These are phyloP conservation scores for Penicillium sp. DNA, from an alignment of 2,329 filamentous ascomycete species.

Conservation along the genomic window DNA sequence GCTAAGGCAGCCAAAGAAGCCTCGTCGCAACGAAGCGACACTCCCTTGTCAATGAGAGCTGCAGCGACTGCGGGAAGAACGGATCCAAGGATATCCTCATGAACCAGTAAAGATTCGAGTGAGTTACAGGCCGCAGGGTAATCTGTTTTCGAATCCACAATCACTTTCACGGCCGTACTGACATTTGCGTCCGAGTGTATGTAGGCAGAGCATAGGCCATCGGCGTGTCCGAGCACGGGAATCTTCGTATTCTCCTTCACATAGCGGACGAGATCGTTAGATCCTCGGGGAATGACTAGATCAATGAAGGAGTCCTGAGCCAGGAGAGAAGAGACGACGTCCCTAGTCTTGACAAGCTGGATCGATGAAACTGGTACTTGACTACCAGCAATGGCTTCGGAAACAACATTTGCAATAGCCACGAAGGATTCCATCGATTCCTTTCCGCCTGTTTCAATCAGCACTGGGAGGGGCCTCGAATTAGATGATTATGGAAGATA, in stretches of 20 bases:
- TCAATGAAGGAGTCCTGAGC: constrained; percentile 85
- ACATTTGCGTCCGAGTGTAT: constrained; percentile 75
- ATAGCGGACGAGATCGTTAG: constrained; percentile 84
- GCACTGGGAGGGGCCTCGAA: background rate
- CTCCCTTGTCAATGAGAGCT: constrained; percentile 72
- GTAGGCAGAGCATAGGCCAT: constrained; percentile 87
- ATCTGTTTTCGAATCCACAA: constrained; percentile 88
- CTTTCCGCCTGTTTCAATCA: constrained; percentile 66
- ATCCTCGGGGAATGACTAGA: constrained; percentile 88
- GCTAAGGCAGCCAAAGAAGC: constrained; percentile 64
- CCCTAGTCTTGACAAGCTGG: constrained; percentile 89
- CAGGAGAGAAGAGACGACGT: constrained; percentile 85
- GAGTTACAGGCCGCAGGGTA: constrained; percentile 96
- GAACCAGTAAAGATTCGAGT: constrained; percentile 85
- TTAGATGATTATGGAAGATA: background rate
- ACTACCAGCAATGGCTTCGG: constrained; percentile 68
- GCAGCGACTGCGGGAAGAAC: constrained; percentile 70
- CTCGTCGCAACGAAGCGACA: constrained; percentile 77
- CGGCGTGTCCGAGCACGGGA: constrained; percentile 91
- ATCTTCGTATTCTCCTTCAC: constrained; percentile 91
- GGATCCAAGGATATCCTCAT: constrained; percentile 65
- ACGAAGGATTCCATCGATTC: constrained; percentile 95
- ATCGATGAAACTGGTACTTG: constrained; percentile 81
- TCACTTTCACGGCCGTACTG: constrained; percentile 68
- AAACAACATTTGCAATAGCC: constrained; percentile 83